Conservation (phyloP, 305 asterid species). For the Fraxinus xanthoxyloides region DNA sequence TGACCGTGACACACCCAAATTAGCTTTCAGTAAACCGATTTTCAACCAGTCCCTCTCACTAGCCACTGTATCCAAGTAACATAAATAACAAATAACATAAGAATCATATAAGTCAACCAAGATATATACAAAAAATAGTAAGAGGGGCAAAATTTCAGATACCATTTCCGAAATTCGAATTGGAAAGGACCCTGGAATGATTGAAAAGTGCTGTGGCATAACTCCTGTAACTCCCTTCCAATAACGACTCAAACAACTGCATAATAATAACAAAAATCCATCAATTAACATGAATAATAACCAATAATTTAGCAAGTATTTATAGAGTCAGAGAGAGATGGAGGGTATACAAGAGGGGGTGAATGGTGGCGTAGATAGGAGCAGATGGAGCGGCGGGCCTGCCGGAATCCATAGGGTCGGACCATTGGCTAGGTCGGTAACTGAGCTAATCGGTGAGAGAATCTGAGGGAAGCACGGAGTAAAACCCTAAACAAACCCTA, state of each 20-base stretch:
- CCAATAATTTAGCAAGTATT: not conserved
- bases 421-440: constrained; percentile 49
- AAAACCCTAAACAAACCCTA: constrained; percentile 33
- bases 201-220: constrained; percentile 38
- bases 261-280: constrained; percentile 14
- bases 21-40: constrained; percentile 37
- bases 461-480: constrained; percentile 12
- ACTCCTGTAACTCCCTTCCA: constrained; percentile 40
- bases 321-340: not conserved
- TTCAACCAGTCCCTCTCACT: constrained; percentile 44
- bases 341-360: constrained; percentile 29
- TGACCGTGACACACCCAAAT: constrained; percentile 45
- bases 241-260: constrained; percentile 41
- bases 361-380: constrained; percentile 37
- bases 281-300: not conserved
- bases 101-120: not conserved
- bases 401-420: constrained; percentile 59
- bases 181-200: constrained; percentile 35
- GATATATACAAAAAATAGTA: not conserved
- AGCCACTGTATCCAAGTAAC: constrained; percentile 34
- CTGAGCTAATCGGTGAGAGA: constrained; percentile 11
- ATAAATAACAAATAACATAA: not conserved
- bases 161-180: constrained; percentile 52
- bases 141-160: not conserved
- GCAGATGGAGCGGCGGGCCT: constrained; percentile 59